Base-by-base conservation (phyloP, 495 filamentous ascomycete genomes). In the Xylaria castorea region DNA sequence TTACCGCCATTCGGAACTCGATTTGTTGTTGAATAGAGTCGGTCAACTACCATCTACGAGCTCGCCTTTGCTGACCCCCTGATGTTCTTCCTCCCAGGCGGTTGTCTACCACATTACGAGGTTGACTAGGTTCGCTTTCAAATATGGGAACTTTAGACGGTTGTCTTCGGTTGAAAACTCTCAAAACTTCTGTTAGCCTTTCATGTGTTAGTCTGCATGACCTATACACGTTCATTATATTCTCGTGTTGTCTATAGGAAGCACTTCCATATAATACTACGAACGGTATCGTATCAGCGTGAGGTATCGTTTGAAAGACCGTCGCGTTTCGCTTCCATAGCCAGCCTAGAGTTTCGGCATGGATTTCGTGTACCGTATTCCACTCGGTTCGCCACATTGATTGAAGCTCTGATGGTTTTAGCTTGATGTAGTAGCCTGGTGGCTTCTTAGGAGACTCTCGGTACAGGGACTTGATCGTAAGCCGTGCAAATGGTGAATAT, bases 401-500 rank as follows among this genome's bases (percentile, higher is more conserved):
- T 48, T 57, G n/a, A 20, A 71, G 48, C 38, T 42, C 40, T 64
- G 46, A 64, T 20, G 65, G 14, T n/a, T 71, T 55, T 22, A 57
- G 46, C 22, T 44, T 65, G 46, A 71, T 57, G n/a, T 65, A 71
- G 46, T 71, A 71, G 44, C 60, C 58, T 12, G 46, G 69, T 16
- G 69, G 14, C 16, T 44, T 50, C 5, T 22, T 48, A n/a, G 60
- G 69, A 22, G 42, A 57, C 5, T 11, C 16, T 57, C 22, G 11
- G 34, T 71, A 64, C 14, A 71, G 60, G 20, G 60, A 30, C 44
- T 53, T 8, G 16, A 57, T 25, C 7, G 69, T 65, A 27, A 65
- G 60, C 27, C 60, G 42, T 48, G 18, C 5, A 66, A 38, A 50
- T 9, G 46, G 60, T 2, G 58, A 5, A 1, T 2, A 9, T 34